Conservation (phyloP, 139 green algal genomes). For the Chloropicon primus region DNA sequence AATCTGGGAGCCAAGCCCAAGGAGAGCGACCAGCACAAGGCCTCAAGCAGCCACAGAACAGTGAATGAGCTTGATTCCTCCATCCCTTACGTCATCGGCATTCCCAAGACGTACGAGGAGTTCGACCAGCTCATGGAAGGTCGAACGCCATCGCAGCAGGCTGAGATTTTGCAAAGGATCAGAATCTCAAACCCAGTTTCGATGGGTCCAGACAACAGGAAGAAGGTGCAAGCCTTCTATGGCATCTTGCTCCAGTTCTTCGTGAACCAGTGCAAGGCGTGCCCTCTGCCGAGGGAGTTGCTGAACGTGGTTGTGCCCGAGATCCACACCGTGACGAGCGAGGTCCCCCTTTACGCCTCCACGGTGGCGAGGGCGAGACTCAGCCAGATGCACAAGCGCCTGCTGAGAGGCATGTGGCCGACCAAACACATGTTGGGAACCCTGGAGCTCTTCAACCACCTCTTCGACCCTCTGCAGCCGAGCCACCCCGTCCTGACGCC, state of each 20-base stretch:
- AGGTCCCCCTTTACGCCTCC: slow-evolving; percentile 79
- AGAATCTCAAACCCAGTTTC: slow-evolving; percentile 52
- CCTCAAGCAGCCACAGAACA: not conserved
- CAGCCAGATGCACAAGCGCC: slow-evolving; percentile 31
- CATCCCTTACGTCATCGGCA: slow-evolving; percentile 68
- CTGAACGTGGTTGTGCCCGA: slow-evolving; percentile 52
- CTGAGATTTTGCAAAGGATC: slow-evolving; percentile 50
- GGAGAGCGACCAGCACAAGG: not conserved
- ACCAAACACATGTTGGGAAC: not conserved
- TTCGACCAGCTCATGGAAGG: slow-evolving; percentile 37
- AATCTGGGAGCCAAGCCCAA: slow-evolving; percentile 11
- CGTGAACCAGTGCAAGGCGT: slow-evolving; percentile 42
- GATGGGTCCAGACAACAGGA: slow-evolving; percentile 40
- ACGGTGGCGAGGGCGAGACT: slow-evolving; percentile 67
- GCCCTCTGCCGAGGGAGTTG: slow-evolving; percentile 31
- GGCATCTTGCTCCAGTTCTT: slow-evolving; percentile 86
- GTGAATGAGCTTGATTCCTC: not conserved
- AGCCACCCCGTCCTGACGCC: not conserved
- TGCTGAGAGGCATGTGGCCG: not conserved
- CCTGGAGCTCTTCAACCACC: not conserved
- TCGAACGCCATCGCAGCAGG: slow-evolving; percentile 37
- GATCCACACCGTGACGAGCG: slow-evolving; percentile 43
- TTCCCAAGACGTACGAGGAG: slow-evolving; percentile 53
- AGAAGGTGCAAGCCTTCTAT: slow-evolving; percentile 38
- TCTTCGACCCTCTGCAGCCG: not conserved